A percentile compares a stretch with the other conserved stretches of the same genome.
These are phyloP conservation scores for Postia placenta DNA, from an alignment of 768 basidiomycete species.

Conservation along the genomic window DNA sequence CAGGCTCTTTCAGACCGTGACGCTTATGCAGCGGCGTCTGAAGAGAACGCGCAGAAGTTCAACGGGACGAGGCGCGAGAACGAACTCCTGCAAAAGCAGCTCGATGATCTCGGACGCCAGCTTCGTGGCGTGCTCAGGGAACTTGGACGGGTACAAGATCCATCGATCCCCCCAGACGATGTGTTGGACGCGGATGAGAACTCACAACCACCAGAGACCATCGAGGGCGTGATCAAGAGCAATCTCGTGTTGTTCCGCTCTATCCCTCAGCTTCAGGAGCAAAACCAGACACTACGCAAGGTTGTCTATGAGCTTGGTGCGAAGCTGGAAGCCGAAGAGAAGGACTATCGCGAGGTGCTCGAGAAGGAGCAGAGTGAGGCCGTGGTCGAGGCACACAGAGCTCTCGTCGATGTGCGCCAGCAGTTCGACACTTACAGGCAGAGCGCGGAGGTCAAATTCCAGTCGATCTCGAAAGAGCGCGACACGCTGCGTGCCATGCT, in stretches of 20 bases:
- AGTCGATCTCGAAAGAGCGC: conserved; percentile 81
- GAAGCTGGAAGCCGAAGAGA: conserved; percentile 83
- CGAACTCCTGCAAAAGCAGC: conserved; percentile 64
- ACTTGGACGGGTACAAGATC: conserved; percentile 76
- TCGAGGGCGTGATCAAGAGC: conserved; percentile 80
- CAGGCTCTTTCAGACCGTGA: conserved; percentile 76
- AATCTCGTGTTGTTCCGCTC: conserved; percentile 84
- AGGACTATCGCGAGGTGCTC: conserved; percentile 62
- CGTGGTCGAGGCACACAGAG: conserved; percentile 81
- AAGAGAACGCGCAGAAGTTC: conserved; percentile 60
- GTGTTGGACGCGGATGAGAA: conserved; percentile 43
- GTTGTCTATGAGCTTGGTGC: conserved; percentile 77
- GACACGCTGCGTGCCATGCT: conserved; percentile 80
- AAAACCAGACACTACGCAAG: conserved; percentile 85
- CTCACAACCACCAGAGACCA: conserved; percentile 43
- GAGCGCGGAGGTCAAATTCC: conserved; percentile 60
- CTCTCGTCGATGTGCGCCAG: conserved; percentile 70
- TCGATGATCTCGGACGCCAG: conserved; percentile 80
- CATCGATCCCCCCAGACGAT: conserved; percentile 69
- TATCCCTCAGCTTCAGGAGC: conserved; percentile 75
- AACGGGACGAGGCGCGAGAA: conserved; percentile 54
- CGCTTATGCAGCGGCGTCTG: conserved; percentile 42
- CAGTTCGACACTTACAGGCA: conserved; percentile 78
- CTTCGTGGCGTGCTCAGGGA: conserved; percentile 75
- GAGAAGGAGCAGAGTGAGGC: conserved; percentile 75